phyloP scores from a whole-genome alignment of 257 asterid species.

The Ballota nigra region DNA sequence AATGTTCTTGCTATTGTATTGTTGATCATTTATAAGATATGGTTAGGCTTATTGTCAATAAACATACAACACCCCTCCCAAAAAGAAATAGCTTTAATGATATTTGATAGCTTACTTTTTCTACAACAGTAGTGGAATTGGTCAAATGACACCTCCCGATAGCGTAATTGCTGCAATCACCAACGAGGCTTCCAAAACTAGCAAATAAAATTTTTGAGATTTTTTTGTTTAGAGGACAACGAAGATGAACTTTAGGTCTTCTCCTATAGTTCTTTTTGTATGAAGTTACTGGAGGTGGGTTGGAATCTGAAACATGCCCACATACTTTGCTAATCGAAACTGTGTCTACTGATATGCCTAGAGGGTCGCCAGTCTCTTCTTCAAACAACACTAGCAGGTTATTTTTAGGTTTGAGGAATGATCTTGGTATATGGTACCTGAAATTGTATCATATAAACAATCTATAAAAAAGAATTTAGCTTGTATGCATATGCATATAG shows the following conservation, averaged over 20 bases:
- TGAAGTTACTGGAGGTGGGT: conserved; percentile 28
- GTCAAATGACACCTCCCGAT: conserved; percentile 51
- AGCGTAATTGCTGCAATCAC: conserved; percentile 47
- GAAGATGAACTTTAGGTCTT: conserved; percentile 40
- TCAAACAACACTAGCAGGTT: conserved; percentile 69
- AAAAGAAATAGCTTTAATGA: background rate
- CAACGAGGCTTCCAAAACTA: conserved; percentile 44
- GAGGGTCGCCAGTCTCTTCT: conserved; percentile 80
- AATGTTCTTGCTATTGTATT: background rate
- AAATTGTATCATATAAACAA: background rate
- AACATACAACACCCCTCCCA: no score
- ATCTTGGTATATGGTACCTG: conserved; percentile 87
- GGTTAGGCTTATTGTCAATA: no score
- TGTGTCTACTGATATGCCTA: conserved; percentile 52
- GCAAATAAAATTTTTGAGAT: conserved; percentile 39
- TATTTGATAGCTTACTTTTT: conserved; percentile 43
- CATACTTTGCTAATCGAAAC: conserved; percentile 54
- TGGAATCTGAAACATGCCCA: conserved; percentile 39
- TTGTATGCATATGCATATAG: background rate
- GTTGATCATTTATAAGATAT: no score
- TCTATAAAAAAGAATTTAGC: background rate
- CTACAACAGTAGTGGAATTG: conserved; percentile 46
- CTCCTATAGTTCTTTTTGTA: conserved; percentile 18
- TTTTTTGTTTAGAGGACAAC: conserved; percentile 36
- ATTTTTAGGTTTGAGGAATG: conserved; percentile 57